These are phyloP conservation scores for Cercospora berteroae DNA, from an alignment of 2,329 filamentous ascomycete genomes.

Conservation along the genomic window DNA sequence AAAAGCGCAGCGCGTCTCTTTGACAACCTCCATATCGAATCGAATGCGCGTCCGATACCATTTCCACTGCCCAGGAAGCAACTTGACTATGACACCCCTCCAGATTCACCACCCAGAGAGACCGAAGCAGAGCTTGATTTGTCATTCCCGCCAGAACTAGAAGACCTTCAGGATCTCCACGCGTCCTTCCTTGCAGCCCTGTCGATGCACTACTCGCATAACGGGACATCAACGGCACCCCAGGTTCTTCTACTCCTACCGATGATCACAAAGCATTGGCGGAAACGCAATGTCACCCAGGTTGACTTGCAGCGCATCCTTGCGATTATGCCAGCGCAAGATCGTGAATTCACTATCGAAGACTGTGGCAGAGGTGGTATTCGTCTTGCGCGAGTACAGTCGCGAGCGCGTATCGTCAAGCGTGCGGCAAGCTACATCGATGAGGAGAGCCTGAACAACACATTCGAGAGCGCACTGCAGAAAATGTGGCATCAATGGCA, in stretches of 20 bases:
- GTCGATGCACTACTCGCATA: constrained; percentile 51
- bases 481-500: constrained; percentile 47
- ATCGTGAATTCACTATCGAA: constrained; percentile 29
- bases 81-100: constrained; percentile 36
- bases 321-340: constrained; percentile 38
- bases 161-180: constrained; percentile 48
- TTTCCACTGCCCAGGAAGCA: constrained; percentile 23
- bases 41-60: constrained; percentile 23
- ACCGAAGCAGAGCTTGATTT: constrained; percentile 18
- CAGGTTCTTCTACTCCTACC: constrained; percentile 43
- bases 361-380: constrained; percentile 35
- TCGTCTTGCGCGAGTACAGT: constrained; percentile 23
- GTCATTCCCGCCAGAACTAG: constrained; percentile 43
- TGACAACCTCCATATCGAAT: constrained; percentile 35
- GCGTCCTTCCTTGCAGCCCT: constrained; percentile 51
- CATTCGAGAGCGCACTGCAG: constrained; percentile 52
- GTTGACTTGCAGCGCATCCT: constrained; percentile 49
- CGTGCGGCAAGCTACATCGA: constrained; percentile 33
- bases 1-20: constrained; percentile 37
- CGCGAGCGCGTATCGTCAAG: constrained; percentile 23
- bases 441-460: constrained; percentile 45
- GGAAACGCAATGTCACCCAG: constrained; percentile 46
- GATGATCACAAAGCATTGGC: constrained; percentile 46
- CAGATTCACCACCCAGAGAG: constrained; percentile 30
- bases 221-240: constrained; percentile 46